Evolutionary conservation across 2,329 filamentous ascomycete genomes (phyloP), one percentile per base, ranked within the genome.

Genomic region (Curvularia eragrostidis): DNA sequence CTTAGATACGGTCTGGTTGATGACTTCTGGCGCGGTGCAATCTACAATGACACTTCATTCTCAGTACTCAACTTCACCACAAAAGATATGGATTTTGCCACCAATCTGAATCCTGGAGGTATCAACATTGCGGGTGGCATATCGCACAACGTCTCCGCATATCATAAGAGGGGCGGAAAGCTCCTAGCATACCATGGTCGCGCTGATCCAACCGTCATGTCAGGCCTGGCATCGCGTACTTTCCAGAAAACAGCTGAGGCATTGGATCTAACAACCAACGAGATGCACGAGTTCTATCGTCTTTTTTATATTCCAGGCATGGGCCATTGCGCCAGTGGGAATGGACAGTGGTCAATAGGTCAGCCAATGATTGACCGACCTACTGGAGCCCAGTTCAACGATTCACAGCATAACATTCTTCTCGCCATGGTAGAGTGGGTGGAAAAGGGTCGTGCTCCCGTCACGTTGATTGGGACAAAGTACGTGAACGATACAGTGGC

Each of bases 221-320:
- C 64, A 28, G 77, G 74, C 0, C 78, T 71, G 77, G 81, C 36
- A 81, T 80, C 7, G 77, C 81, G 39, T 81, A 82, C 68, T 85
- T 80, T 82, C 81, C 66, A 72, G 74, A 73, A 77, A 28, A 78
- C 82, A 1, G 54, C 68, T 7, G 56, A 56, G 24, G 41, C 54
- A 15, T 47, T 58, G 3, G 44, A 58, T 12, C 59, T 72, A 0
- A 50, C 65, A 1, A 36, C 62, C 1, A 48, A 55, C 0, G 61
- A 73, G 52, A 62, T 81, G 23, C 77, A 80, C 54, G 64, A 68
- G 1, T 80, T 79, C 58, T 78, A 81, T 59, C 77, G 82, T 41
- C 78, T 78, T 68, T 85, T 85, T 73, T 78, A 78, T 30, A 81
- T 79, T 68, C 79, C 63, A 55, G 83, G 83, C 6, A 81, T 83